These are phyloP conservation scores for Fusarium dlaminii DNA, from an alignment of 2,329 filamentous ascomycete genomes.

Conservation along the genomic window DNA sequence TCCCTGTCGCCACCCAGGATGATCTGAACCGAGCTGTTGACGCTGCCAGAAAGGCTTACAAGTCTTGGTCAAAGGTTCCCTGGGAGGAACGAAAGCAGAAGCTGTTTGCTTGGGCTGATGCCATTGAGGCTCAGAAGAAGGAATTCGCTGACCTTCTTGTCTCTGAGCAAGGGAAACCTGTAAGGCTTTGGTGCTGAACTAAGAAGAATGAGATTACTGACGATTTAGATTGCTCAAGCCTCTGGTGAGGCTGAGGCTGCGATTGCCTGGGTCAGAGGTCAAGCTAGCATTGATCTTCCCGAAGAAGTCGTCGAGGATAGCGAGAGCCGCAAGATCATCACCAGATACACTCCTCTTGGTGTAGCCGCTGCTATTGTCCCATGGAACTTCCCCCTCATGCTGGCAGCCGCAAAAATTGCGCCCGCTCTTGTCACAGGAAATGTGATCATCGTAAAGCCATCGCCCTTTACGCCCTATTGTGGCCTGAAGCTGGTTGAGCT, in stretches of 20 bases:
- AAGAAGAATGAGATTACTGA: not conserved
- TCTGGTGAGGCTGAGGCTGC: slow-evolving; percentile 36
- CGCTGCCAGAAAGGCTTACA: slow-evolving; percentile 38
- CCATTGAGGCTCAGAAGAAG: slow-evolving; percentile 26
- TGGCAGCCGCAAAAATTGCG: slow-evolving; percentile 63
- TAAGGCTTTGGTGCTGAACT: not conserved
- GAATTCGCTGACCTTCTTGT: slow-evolving; percentile 39
- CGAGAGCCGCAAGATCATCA: slow-evolving; percentile 42
- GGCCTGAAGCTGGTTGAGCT: slow-evolving; percentile 69
- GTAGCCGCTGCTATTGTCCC: slow-evolving; percentile 60
- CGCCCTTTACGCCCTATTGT: slow-evolving; percentile 66
- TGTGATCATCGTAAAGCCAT: slow-evolving; percentile 65
- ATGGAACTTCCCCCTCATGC: slow-evolving; percentile 66
- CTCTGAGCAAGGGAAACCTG: slow-evolving; percentile 46
- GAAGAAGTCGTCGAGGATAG: slow-evolving; percentile 54
- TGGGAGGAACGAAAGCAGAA: slow-evolving; percentile 37
- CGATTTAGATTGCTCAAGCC: slow-evolving; percentile 32
- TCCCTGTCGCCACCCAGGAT: slow-evolving; percentile 38
- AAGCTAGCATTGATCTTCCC: slow-evolving; percentile 41
- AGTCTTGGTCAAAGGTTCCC: slow-evolving; percentile 40
- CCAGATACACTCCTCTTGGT: slow-evolving; percentile 53
- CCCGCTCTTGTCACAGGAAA: slow-evolving; percentile 67
- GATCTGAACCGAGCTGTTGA: slow-evolving; percentile 41
- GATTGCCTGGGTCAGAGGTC: slow-evolving; percentile 43
- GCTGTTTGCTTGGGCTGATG: slow-evolving; percentile 41